These are phyloP conservation scores for Podospora fimiseda DNA, from an alignment of 495 filamentous ascomycete species.

Conservation along the genomic window DNA sequence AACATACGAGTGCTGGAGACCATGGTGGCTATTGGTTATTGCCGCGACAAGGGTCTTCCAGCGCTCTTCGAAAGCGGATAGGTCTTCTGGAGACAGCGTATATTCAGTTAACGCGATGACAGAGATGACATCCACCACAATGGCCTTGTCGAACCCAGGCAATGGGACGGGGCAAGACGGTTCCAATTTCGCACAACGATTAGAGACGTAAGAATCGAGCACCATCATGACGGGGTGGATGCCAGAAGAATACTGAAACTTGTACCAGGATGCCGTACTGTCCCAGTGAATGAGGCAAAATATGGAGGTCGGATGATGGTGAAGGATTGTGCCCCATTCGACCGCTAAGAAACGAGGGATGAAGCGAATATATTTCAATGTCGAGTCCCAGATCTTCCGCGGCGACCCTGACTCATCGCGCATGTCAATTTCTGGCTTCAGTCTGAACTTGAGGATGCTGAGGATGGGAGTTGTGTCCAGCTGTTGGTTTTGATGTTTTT, in stretches of 20 bases:
- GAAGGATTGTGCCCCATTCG: background rate
- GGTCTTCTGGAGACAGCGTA: background rate
- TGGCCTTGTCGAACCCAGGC: background rate
- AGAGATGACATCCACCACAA: background rate
- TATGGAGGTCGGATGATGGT: background rate
- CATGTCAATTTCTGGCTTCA: background rate
- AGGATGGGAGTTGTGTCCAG: background rate
- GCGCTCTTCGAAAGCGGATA: background rate
- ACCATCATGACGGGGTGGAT: background rate
- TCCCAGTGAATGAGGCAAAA: constrained; percentile 1
- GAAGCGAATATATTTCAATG: background rate
- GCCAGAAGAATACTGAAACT: background rate
- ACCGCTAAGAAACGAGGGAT: background rate
- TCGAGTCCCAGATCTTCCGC: background rate
- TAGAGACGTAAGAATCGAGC: background rate
- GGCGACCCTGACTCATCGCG: background rate
- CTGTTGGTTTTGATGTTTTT: background rate
- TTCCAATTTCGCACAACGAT: background rate
- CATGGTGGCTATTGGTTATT: background rate
- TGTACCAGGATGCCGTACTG: background rate
- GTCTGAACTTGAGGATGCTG: background rate
- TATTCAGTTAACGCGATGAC: background rate
- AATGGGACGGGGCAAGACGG: background rate
- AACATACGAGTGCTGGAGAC: background rate
- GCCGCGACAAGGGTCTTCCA: background rate